Evolutionary conservation across 352 stramenopile species (phyloP).

Genomic region (Phytophthora niederhauseri): DNA sequence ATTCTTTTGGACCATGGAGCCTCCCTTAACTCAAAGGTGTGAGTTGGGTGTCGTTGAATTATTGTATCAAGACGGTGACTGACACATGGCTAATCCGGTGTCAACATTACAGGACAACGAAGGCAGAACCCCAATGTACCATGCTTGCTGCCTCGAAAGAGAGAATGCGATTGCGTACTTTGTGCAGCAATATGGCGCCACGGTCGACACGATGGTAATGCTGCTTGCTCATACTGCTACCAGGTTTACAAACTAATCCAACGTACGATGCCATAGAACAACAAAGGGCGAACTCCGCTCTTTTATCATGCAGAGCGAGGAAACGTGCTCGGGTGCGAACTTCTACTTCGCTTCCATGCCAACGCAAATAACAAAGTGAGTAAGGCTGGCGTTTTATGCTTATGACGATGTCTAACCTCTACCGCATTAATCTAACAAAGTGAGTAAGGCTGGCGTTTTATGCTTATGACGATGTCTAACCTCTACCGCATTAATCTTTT

Average conservation of each 20-base stretch:
- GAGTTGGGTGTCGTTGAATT: neutral
- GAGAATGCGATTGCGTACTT: constrained; percentile 45
- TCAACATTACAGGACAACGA: constrained; percentile 42
- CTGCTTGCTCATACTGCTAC: neutral
- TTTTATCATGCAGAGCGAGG: constrained; percentile 56
- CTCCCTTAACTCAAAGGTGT: constrained; percentile 43
- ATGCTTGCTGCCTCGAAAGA: constrained; percentile 49
- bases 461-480: neutral
- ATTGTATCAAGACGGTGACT: neutral
- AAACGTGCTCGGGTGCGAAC: constrained; percentile 46
- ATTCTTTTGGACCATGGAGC: constrained; percentile 43
- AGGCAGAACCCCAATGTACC: constrained; percentile 51
- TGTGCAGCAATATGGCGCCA: constrained; percentile 33
- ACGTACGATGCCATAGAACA: constrained; percentile 33
- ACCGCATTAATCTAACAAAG: too few relatives aligned
- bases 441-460: constrained; percentile 6
- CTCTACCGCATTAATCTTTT: constrained; percentile 5
- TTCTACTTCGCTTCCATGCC: constrained; percentile 44
- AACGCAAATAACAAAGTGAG: constrained; percentile 48
- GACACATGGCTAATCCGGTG: neutral
- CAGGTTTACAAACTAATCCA: neutral
- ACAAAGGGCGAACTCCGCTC: constrained; percentile 46
- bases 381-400: too few relatives aligned
- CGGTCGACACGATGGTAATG: constrained; percentile 37
- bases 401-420: too few relatives aligned